A percentile compares a stretch with the other conserved stretches of the same genome.
Evolutionary conservation across 768 basidiomycete species (phyloP).

Genomic region (Rhizopogon vesiculosus): DNA sequence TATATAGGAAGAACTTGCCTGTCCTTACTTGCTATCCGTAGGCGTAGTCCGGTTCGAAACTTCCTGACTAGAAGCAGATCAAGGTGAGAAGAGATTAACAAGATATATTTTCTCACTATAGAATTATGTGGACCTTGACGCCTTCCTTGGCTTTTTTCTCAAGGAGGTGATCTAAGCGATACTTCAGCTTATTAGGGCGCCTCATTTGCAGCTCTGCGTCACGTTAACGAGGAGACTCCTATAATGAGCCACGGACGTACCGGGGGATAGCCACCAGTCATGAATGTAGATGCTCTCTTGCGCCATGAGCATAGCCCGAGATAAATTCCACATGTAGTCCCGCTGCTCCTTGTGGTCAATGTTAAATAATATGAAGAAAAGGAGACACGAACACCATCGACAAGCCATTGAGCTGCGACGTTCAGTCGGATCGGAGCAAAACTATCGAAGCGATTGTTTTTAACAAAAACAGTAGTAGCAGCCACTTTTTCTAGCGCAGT

Average conservation of each 20-base stretch:
- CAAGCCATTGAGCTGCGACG: constrained; percentile 96
- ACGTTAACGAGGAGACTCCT: background rate
- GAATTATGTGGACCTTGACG: constrained; percentile 91
- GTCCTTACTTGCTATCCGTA: constrained; percentile 80
- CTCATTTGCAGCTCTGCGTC: constrained; percentile 75
- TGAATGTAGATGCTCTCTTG: constrained; percentile 91
- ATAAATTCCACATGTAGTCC: constrained; percentile 98
- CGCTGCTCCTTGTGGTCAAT: constrained; percentile 41
- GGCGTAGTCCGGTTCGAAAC: constrained; percentile 95
- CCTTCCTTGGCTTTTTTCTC: constrained; percentile 92
- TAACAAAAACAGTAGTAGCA: constrained; percentile 69
- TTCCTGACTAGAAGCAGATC: constrained; percentile 61
- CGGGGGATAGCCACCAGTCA: constrained; percentile 97
- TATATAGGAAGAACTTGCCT: background rate
- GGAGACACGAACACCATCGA: constrained; percentile 68
- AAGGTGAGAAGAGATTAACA: background rate
- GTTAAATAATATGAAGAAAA: background rate
- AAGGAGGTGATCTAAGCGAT: constrained; percentile 81
- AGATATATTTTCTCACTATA: constrained; percentile 59
- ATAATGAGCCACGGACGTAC: constrained; percentile 31
- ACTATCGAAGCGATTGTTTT: constrained; percentile 84
- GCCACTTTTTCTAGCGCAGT: constrained; percentile 83
- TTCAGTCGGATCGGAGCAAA: constrained; percentile 92
- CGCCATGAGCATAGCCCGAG: constrained; percentile 85
- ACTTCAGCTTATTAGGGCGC: constrained; percentile 78